Evolutionary conservation across 2,329 filamentous ascomycete genomes (phyloP), one percentile per base, ranked within the genome.

Genomic region (Microsporum audouinii): DNA sequence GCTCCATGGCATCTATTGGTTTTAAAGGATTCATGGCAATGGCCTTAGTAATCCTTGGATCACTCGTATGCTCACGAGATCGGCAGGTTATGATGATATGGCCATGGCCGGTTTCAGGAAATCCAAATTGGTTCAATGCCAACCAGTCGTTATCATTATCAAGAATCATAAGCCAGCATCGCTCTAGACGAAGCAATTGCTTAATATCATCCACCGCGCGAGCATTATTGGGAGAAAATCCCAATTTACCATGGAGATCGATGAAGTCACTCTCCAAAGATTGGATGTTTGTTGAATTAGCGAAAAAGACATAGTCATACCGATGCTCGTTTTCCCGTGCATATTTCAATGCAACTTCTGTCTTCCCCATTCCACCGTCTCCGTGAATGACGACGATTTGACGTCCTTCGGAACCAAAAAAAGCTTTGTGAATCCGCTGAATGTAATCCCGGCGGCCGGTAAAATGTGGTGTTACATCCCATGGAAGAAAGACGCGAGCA

Each of bases 241-340:
- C 58, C 27, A 60, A 38, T 38, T 60, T 60, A 41, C 39, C 12
- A 39, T 60, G 43, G 45, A 55, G 58, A 17, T 10, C 34, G 8
- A 53, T 60, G 17, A 60, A 51, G 41, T 55, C 58, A 23, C 34
- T 39, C 23, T 51, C 58, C 10, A 60, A 36, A 39, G 43, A 39
- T 7, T 60, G 33, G 7, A 53, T 27, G n/a, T 38, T 53, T 4
- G 58, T 60, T n/a, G 58, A 55, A 53, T 60, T 29, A 8, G 39
- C 58, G 10, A 60, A 60, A 51, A 60, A 51, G 23, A 60, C 33
- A 60, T 51, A 47, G n/a, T 60, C 45, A 38, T 60, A 60, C 6
- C n/a, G 10, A 36, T 60, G 34, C 6, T 51, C 58, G 29, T 27
- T 51, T 31, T 60, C 58, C 17, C 58, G 45, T n/a, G 58, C 58